A percentile compares a stretch with the other conserved stretches of the same genome.
Evolutionary conservation across 805 yeast genomes (phyloP).

Genomic region (Cyberlindnera suaveolens): DNA sequence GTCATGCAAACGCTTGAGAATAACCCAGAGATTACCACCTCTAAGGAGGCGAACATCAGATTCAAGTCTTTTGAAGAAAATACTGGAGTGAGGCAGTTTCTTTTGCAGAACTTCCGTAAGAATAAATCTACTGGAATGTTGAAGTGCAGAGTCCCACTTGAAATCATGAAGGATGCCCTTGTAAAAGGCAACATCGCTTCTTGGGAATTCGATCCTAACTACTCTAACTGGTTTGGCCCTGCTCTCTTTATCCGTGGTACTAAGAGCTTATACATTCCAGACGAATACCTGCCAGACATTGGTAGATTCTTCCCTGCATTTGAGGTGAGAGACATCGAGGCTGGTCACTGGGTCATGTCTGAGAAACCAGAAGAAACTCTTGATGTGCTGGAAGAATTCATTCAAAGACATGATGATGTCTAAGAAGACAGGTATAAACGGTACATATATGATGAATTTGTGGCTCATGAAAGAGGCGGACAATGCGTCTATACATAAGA

Average conservation of each 20-base stretch:
- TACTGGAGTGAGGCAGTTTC: conserved; percentile 63
- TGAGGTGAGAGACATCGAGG: conserved; percentile 64
- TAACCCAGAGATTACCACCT: conserved; percentile 35
- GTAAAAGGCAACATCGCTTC: conserved; percentile 61
- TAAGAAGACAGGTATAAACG: neutral
- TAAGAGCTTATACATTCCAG: conserved; percentile 71
- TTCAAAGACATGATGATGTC: conserved; percentile 38
- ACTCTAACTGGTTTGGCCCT: conserved; percentile 60
- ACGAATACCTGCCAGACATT: conserved; percentile 67
- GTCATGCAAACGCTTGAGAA: conserved; percentile 55
- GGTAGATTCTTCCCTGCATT: conserved; percentile 77
- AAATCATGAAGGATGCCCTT: conserved; percentile 57
- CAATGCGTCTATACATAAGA: no score
- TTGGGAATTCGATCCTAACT: conserved; percentile 64
- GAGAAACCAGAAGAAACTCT: conserved; percentile 81
- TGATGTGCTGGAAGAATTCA: conserved; percentile 52
- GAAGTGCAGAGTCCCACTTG: conserved; percentile 54
- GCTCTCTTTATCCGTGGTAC: conserved; percentile 76
- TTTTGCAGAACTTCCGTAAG: conserved; percentile 60
- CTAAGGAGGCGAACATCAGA: conserved; percentile 62
- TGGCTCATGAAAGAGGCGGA: neutral
- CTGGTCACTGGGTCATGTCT: conserved; percentile 91
- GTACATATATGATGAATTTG: neutral
- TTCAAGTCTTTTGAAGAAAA: conserved; percentile 58
- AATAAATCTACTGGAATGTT: conserved; percentile 29